phyloP scores from a whole-genome alignment of 2,329 filamentous ascomycete species.

The Pseudophaeomoniella oleicola region DNA sequence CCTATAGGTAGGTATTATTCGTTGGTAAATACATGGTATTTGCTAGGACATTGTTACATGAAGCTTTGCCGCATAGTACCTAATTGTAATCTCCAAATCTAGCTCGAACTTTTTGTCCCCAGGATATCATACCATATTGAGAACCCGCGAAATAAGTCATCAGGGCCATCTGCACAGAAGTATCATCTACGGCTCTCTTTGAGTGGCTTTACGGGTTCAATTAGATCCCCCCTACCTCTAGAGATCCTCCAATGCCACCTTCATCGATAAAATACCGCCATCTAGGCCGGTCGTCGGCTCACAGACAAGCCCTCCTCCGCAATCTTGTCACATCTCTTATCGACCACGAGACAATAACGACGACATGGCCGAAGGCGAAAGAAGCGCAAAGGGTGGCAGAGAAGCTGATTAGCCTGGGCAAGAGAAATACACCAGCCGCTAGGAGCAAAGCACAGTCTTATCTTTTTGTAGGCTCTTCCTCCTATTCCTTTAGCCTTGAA shows the following conservation, averaged over 20 bases:
- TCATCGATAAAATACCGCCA: slow-evolving; percentile 68
- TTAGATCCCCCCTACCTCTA: background rate
- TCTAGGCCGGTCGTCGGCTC: slow-evolving; percentile 69
- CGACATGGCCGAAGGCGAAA: slow-evolving; percentile 93
- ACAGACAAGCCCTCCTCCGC: slow-evolving; percentile 81
- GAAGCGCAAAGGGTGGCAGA: slow-evolving; percentile 89
- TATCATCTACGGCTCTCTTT: no score
- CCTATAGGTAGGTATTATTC: no score
- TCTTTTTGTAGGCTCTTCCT: slow-evolving; percentile 54
- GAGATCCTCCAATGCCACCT: background rate
- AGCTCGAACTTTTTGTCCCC: slow-evolving; percentile 2
- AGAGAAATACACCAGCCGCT: slow-evolving; percentile 78
- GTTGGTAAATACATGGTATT: no score
- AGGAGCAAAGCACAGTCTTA: slow-evolving; percentile 61
- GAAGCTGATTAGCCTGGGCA: slow-evolving; percentile 84
- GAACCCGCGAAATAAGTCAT: slow-evolving; percentile 3
- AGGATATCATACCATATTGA: slow-evolving; percentile 4
- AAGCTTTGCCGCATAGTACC: no score
- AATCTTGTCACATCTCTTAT: slow-evolving; percentile 94
- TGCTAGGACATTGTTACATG: no score
- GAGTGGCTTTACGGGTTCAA: no score
- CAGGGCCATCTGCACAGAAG: slow-evolving; percentile 2
- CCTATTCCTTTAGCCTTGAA: background rate
- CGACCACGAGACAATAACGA: slow-evolving; percentile 82
- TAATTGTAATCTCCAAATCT: slow-evolving; percentile 2